Evolutionary conservation across 2,329 filamentous ascomycete species (phyloP).

Genomic region (Aschersonia sp.): DNA sequence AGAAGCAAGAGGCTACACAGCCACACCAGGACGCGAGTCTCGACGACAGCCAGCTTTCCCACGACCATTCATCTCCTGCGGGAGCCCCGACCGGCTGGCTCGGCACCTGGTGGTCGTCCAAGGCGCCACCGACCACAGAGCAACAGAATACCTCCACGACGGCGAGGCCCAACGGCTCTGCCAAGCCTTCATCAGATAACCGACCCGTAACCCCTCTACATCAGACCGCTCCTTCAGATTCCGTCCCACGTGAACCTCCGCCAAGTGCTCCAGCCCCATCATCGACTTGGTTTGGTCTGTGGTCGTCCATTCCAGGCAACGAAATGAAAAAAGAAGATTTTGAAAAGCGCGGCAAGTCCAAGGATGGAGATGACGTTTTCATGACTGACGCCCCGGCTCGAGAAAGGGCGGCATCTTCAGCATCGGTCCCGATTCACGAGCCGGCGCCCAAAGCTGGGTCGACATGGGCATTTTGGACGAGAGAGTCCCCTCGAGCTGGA

Average conservation of each 20-base stretch:
- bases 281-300: conserved; percentile 26
- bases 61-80: not conserved
- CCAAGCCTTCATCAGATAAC: conserved; percentile 6
- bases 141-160: conserved; percentile 7
- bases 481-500: conserved; percentile 29
- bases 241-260: conserved; percentile 5
- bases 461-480: conserved; percentile 74
- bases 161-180: not conserved
- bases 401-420: conserved; percentile 8
- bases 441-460: conserved; percentile 39
- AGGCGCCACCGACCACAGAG: conserved; percentile 10
- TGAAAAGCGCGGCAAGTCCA: conserved; percentile 3
- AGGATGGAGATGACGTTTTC: conserved; percentile 23
- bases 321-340: conserved; percentile 1
- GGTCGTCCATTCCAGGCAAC: conserved; percentile 13
- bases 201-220: conserved; percentile 11
- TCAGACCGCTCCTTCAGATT: conserved; percentile 8
- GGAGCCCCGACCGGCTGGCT: conserved; percentile 35
- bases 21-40: not conserved
- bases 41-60: not conserved
- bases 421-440: conserved; percentile 12
- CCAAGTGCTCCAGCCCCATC: conserved; percentile 8
- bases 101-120: conserved; percentile 29
- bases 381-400: conserved; percentile 26
- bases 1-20: not conserved